Base-by-base conservation (phyloP, 208 protist species). In the Leishmania gerbilli region DNA sequence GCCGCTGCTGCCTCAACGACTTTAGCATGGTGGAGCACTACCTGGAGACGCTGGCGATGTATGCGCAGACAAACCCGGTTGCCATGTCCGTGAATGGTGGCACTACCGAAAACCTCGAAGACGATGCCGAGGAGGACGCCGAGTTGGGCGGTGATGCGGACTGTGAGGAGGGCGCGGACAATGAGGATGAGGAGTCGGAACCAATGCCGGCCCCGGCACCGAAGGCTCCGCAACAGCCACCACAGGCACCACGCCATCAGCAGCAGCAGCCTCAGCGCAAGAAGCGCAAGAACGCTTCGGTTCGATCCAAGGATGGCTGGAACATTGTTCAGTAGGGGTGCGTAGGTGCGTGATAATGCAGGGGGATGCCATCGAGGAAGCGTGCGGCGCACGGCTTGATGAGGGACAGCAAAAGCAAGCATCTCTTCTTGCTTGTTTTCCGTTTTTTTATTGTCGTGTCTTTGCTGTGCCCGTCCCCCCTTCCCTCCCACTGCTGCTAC, bases 1-100 rank as follows among this genome's bases (percentile, higher is more conserved):
- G 90, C 84, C 87, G 90, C 78, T 96, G 92, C 82, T 95, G 91
- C 82, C 60, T 83, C 75, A 86, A 93, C 60, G 94, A 97, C 79
- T 92, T 86, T 79, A 88, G 80, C 47, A 19, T 79, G 3, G 92
- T 95, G 45, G 85, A 95, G 55, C 89, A 87, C 21, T 97, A 90
- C 79, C 42, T 90, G 62, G 47, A 84, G n/a, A 90, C 82, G 24
- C 79, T 87, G 45, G 69, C 79, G 47, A 74, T 88, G n/a, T 97
- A 93, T 81, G 83, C 79, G 31, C 90, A 88, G 76, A 76, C 89
- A 37, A 96, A 97, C 80, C 91, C 92, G 2, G 86, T 96, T 6
- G 86, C 80, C 24, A 87, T 90, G 51, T 96, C 88, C 51, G 88
- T 96, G 56, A 92, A 94, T 79, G 88, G 80, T 15, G 85, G 85